phyloP scores from a whole-genome alignment of 371 early-diverging fungal species.

The Mortierella sp. region DNA sequence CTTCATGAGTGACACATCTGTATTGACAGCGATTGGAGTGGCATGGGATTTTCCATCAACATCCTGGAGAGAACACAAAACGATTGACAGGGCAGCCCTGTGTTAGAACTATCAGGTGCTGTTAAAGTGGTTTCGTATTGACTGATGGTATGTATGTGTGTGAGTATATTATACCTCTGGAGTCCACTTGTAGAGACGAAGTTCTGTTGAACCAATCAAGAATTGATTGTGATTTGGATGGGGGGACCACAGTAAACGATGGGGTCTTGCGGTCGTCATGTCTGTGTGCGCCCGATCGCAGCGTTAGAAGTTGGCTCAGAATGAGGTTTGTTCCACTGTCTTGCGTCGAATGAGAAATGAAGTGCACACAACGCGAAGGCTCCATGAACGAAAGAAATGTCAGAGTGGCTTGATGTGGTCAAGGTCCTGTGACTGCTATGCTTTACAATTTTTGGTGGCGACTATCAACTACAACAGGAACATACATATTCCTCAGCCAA shows the following conservation, averaged over 20 bases:
- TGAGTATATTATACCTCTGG: constrained; percentile 59
- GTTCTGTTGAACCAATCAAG: constrained; percentile 74
- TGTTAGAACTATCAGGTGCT: background rate
- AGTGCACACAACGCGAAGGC: background rate
- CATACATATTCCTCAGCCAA: no score
- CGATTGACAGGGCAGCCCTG: background rate
- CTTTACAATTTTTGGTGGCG: no score
- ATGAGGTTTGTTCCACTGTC: background rate
- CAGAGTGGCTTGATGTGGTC: no score
- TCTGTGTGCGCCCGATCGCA: constrained; percentile 19
- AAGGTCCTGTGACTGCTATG: no score
- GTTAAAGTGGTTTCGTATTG: background rate
- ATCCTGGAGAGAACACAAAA: constrained; percentile 50
- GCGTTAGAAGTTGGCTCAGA: constrained; percentile 4
- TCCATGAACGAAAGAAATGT: no score
- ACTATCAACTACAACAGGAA: no score
- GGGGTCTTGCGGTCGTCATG: constrained; percentile 54
- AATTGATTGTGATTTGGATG: constrained; percentile 71
- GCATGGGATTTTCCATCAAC: constrained; percentile 62
- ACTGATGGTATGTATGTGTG: background rate
- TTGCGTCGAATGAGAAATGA: constrained; percentile 1
- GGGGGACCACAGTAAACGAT: constrained; percentile 74
- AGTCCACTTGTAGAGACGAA: constrained; percentile 77
- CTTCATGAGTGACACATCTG: constrained; percentile 75
- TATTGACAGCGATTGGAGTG: constrained; percentile 69